These are phyloP conservation scores for Candida tammaniensis DNA, from an alignment of 805 yeast genomes.

Conservation along the genomic window DNA sequence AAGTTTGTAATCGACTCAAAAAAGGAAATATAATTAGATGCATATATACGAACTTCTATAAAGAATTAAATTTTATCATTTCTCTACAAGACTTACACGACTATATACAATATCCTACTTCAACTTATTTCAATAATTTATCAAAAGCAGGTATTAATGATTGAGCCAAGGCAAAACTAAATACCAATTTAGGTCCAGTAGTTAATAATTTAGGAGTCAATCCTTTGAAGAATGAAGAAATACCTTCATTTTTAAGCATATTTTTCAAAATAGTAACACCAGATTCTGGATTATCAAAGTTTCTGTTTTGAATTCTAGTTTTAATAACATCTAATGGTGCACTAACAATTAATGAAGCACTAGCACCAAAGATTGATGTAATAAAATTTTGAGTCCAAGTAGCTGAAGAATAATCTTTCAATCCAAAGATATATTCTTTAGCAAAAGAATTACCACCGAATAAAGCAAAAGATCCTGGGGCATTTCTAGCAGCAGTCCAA, in stretches of 20 bases:
- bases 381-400: conserved; percentile 94
- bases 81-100: no score
- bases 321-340: conserved; percentile 98
- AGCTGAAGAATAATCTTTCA: conserved; percentile 83
- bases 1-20: no score
- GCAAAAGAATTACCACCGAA: conserved; percentile 99
- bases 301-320: conserved; percentile 96
- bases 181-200: conserved; percentile 97
- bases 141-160: conserved; percentile 96
- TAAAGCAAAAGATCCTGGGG: conserved; percentile 96
- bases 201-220: conserved; percentile 94
- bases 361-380: conserved; percentile 94
- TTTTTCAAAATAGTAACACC: conserved; percentile 92
- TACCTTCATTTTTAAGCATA: conserved; percentile 89
- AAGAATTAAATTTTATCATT: no score
- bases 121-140: conserved; percentile 45
- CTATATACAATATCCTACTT: no score
- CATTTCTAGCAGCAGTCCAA: conserved; percentile 99
- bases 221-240: conserved; percentile 91
- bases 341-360: conserved; percentile 91
- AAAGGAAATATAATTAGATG: no score
- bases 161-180: conserved; percentile 97
- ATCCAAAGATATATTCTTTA: conserved; percentile 88
- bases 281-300: conserved; percentile 91
- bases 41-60: no score